phyloP scores from a whole-genome alignment of 2,329 filamentous ascomycete genomes.

The Fusarium penzigii region DNA sequence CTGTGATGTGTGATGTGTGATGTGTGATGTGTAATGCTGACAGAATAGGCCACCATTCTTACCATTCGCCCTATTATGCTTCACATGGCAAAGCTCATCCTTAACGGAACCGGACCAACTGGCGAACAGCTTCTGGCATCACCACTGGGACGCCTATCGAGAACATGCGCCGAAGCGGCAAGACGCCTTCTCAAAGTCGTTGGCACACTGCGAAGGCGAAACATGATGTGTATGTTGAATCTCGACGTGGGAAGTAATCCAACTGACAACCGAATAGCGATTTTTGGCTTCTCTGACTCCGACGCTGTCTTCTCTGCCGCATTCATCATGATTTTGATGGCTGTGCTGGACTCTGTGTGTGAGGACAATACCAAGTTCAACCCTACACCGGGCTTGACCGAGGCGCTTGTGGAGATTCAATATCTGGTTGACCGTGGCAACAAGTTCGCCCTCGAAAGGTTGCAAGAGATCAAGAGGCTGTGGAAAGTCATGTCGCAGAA shows the following conservation, averaged over 20 bases:
- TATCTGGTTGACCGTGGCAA: conserved; percentile 30
- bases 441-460: conserved; percentile 25
- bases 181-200: conserved; percentile 30
- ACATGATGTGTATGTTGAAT: conserved; percentile 27
- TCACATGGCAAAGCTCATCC: conserved; percentile 30
- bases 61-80: conserved; percentile 33
- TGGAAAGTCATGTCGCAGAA: conserved; percentile 29
- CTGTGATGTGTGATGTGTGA: accelerated
- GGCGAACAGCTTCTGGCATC: conserved; percentile 26
- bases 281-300: conserved; percentile 30
- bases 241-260: accelerated
- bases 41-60: conserved; percentile 29
- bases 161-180: conserved; percentile 32
- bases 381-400: conserved; percentile 25
- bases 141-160: conserved; percentile 28
- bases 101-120: conserved; percentile 24
- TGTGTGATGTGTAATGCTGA: background rate
- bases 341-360: conserved; percentile 27
- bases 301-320: conserved; percentile 30
- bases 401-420: conserved; percentile 31
- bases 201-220: conserved; percentile 29
- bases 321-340: conserved; percentile 30
- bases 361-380: conserved; percentile 27
- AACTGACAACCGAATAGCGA: conserved; percentile 13
- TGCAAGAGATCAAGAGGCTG: conserved; percentile 25